phyloP scores from a whole-genome alignment of 257 asterid genomes.

The Petunia axillaris region DNA sequence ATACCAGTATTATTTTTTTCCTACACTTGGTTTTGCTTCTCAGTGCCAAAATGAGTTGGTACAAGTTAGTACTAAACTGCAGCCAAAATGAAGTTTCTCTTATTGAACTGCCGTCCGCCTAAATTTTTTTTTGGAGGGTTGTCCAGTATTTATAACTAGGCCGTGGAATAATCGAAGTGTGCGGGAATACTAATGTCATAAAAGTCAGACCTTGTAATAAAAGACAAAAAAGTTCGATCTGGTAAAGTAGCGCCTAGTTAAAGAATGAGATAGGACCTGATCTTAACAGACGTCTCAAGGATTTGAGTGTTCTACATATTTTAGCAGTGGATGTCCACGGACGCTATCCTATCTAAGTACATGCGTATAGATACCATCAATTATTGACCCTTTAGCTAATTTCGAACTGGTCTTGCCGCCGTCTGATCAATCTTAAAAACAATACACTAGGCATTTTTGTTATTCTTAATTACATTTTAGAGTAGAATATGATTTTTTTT shows the following conservation, averaged over 20 bases:
- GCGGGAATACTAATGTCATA: too few relatives aligned
- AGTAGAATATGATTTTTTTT: background rate
- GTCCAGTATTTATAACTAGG: too few relatives aligned
- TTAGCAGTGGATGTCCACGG: background rate
- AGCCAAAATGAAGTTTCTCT: too few relatives aligned
- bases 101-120: background rate
- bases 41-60: background rate
- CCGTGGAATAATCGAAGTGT: too few relatives aligned
- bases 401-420: background rate
- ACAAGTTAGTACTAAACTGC: too few relatives aligned
- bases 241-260: background rate
- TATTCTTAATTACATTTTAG: background rate
- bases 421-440: background rate
- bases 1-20: background rate
- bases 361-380: too few relatives aligned
- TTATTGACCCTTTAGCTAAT: background rate
- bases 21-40: background rate
- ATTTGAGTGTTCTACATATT: too few relatives aligned
- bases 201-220: background rate
- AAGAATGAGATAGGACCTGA: background rate
- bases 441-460: background rate
- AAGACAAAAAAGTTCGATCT: background rate
- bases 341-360: background rate
- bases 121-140: too few relatives aligned
- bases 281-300: background rate